A percentile compares a stretch with the other conserved stretches of the same genome.
Evolutionary conservation across 139 green algal species (phyloP).

Genomic region (Chlamydomonas schloesseri): DNA sequence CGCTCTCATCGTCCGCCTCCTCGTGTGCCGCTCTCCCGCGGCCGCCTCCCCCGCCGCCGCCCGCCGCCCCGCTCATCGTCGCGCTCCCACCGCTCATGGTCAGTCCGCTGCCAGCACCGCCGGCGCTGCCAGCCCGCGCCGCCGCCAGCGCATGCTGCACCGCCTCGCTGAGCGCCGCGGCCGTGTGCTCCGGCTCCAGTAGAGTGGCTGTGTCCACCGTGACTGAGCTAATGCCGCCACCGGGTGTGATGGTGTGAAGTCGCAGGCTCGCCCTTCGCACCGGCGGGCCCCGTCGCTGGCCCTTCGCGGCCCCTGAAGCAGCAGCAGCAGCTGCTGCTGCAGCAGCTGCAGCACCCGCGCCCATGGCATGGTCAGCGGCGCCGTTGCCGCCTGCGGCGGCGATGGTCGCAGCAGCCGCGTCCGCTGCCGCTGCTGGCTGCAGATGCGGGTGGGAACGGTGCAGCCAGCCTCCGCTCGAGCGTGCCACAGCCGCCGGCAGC

Average conservation of each 20-base stretch:
- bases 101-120: background rate
- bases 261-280: background rate
- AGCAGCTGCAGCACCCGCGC: background rate
- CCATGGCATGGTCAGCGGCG: background rate
- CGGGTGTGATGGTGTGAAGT: constrained; percentile 14
- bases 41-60: background rate
- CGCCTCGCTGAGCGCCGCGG: constrained; percentile 15
- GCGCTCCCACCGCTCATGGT: background rate
- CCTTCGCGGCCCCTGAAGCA: too few species aligned
- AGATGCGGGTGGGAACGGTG: constrained; percentile 7
- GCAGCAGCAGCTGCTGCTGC: background rate
- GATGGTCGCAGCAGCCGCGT: background rate
- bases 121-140: background rate
- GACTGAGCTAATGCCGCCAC: background rate
- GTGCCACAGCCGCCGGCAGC: too few species aligned
- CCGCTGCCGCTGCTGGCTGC: background rate
- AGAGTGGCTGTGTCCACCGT: constrained; percentile 1
- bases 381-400: background rate
- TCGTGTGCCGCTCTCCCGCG: background rate
- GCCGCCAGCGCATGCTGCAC: constrained; percentile 37
- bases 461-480: background rate
- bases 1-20: background rate
- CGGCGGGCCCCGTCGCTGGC: background rate
- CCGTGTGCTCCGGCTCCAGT: background rate
- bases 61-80: background rate